Evolutionary conservation across 2,329 filamentous ascomycete species (phyloP).

Genomic region (Capronia coronata): DNA sequence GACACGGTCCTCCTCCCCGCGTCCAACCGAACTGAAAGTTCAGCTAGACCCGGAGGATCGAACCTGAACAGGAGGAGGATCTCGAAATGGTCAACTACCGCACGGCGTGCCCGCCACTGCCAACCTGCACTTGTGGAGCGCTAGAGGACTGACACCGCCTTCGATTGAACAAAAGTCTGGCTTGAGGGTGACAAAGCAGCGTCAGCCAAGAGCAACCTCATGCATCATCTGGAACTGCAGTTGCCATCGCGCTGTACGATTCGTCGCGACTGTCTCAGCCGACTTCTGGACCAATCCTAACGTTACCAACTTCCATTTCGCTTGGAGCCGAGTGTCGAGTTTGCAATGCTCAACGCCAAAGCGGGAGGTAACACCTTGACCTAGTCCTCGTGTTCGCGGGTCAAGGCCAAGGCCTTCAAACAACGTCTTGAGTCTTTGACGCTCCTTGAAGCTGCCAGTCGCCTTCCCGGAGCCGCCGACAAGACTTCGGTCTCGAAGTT

Average conservation of each 20-base stretch:
- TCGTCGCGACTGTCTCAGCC: neutral
- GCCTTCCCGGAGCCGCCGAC: neutral
- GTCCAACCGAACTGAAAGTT: neutral
- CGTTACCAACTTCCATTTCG: neutral
- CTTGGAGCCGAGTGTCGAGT: too few species aligned
- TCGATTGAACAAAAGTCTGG: neutral
- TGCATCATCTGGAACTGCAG: constrained; percentile 5
- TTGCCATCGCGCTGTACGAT: neutral
- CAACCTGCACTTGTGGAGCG: neutral
- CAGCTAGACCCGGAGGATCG: neutral
- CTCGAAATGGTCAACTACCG: neutral
- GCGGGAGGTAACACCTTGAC: neutral
- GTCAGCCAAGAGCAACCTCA: constrained; percentile 10
- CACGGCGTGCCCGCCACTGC: neutral
- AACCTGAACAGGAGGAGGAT: neutral
- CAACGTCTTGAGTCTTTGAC: too few species aligned
- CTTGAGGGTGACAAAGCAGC: neutral
- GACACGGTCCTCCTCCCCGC: neutral
- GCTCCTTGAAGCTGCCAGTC: neutral
- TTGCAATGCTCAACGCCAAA: too few species aligned
- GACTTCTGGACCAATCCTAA: neutral
- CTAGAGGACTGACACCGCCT: neutral
- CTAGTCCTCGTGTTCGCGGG: neutral
- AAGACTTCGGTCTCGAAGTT: neutral
- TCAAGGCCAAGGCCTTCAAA: neutral